Base-by-base conservation (phyloP, 1,284 basidiomycete species). In the Sporisorium graminicola region DNA sequence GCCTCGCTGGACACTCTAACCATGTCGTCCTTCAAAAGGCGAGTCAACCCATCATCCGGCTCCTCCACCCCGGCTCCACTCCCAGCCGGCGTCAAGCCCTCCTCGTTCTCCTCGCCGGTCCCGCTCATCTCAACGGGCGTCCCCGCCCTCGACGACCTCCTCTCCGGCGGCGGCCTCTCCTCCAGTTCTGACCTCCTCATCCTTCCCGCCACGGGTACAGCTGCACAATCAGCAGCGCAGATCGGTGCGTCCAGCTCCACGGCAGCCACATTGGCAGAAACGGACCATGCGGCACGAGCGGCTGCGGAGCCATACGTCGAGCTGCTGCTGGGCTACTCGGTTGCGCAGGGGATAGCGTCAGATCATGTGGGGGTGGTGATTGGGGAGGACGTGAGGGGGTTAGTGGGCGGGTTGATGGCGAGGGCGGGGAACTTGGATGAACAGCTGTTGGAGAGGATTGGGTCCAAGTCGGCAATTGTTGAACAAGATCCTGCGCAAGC, bases 81-180 rank as follows among this genome's bases (percentile, higher is more conserved):
- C 5, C 87, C 88, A 3, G 47, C 69, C 5, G 93, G 93, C 8
- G 91, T 92, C 29, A 90, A 90, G 22, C 82, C 89, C 16, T 93
- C 90, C 4, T 89, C 91, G 6, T 89, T 89, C 37, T 89, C 91
- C 1, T 87, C 89, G 14, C 88, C 90, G 12, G 90, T 91, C 0
- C 85, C 89, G 42, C 88, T 93, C 68, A 90, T 92, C 20, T 95
- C 94, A 0, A 94, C 93, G 4, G 97, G 96, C 2, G 91, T 98
- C 6, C 91, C 94, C 14, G 94, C 95, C 5, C 89, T 99, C n/a
- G 96, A 99, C 86, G 97, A 99, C 84, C 90, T 98, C 65, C 90
- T 98, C 35, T 94, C 94, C 65, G 94, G 94, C 27, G 74, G 79
- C 22, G 96, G 96, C 16, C 86, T 98, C n/a, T 94, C 95, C 18